These are phyloP conservation scores for Schizonepeta tenuifolia DNA, from an alignment of 257 asterid species.

Conservation along the genomic window DNA sequence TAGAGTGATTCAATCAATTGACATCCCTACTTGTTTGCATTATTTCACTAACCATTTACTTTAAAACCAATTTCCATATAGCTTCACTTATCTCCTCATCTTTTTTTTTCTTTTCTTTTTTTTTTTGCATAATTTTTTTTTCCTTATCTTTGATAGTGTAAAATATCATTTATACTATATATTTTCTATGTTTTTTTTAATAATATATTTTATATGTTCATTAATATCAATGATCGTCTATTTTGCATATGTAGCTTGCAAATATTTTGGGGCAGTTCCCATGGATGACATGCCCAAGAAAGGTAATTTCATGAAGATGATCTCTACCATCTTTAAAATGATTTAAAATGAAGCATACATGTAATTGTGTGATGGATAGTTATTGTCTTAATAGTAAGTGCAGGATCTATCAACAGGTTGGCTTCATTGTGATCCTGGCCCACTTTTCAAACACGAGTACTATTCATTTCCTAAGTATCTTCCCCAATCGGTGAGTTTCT, in stretches of 20 bases:
- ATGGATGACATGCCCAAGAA: constrained; percentile 77
- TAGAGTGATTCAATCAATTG: too few relatives aligned
- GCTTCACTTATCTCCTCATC: not conserved
- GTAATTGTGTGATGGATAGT: constrained; percentile 28
- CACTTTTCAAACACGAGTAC: constrained; percentile 56
- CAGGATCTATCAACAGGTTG: constrained; percentile 71
- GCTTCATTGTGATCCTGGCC: constrained; percentile 68
- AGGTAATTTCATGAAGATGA: constrained; percentile 39
- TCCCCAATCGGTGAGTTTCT: constrained; percentile 48
- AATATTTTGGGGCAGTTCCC: constrained; percentile 52
- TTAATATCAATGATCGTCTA: not conserved
- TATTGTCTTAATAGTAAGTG: constrained; percentile 36
- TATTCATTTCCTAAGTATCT: constrained; percentile 45
- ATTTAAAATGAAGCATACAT: not conserved
- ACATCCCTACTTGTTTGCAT: too few relatives aligned
- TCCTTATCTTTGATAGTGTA: not conserved
- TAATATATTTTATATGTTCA: not conserved
- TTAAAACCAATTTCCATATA: not conserved
- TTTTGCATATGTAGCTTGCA: constrained; percentile 48
- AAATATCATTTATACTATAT: not conserved
- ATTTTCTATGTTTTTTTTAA: not conserved
- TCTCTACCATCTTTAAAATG: not conserved
- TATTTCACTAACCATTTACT: too few relatives aligned
- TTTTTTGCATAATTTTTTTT: not conserved
- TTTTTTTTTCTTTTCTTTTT: too few relatives aligned